Evolutionary conservation across 2,329 filamentous ascomycete species (phyloP).

Genomic region (Cercospora nicotianae): DNA sequence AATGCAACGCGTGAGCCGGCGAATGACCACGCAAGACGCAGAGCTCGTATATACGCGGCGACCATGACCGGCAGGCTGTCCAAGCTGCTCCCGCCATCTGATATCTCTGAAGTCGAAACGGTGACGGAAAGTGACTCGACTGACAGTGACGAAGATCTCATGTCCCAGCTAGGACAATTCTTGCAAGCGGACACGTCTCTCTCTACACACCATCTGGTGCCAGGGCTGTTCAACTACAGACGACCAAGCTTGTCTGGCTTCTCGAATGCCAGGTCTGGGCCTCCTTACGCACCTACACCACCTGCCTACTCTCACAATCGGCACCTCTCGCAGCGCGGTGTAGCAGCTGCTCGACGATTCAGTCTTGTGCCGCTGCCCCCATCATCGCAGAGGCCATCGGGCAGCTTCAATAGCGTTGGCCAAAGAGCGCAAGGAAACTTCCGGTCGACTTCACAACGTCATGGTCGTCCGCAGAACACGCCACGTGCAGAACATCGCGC

Average conservation of each 20-base stretch:
- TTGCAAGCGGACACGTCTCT: background rate
- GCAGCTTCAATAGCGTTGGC: background rate
- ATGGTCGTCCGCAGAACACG: background rate
- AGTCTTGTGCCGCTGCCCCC: background rate
- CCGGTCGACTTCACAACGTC: background rate
- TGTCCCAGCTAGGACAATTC: background rate
- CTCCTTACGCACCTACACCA: background rate
- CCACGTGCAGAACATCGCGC: background rate
- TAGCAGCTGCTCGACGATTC: background rate
- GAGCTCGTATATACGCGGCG: background rate
- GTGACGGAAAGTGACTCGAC: background rate
- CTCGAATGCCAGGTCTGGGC: background rate
- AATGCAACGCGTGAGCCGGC: background rate
- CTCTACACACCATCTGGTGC: background rate
- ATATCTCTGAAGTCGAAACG: background rate
- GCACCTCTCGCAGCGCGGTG: background rate
- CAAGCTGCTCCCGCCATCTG: background rate
- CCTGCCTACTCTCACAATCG: background rate
- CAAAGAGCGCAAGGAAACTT: background rate
- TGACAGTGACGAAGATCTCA: background rate
- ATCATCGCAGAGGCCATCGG: background rate
- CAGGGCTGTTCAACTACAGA: background rate
- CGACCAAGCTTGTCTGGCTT: background rate
- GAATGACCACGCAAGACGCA: background rate
- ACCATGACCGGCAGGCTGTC: background rate